Evolutionary conservation across 306 rosid species (phyloP).

Genomic region (barrel medic (Medicago truncatula)): MtrunA17r5.0-ANR NC_053045.1:43471501-43472000

Average conservation of each 20-base stretch:
- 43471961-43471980: constrained; percentile 21
- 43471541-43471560: constrained; percentile 34
- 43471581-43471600: constrained; percentile 24
- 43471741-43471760: not conserved
- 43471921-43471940: constrained; percentile 90
- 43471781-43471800: constrained; percentile 14
- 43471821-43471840: constrained; percentile 36
- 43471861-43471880: constrained; percentile 93
- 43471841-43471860: constrained; percentile 75
- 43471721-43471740: constrained; percentile 25
- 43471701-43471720: constrained; percentile 2
- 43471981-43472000: constrained; percentile 8
- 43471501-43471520: constrained; percentile 96
- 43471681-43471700: constrained; percentile 18
- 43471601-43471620: constrained; percentile 22
- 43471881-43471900: constrained; percentile 89
- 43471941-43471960: constrained; percentile 19
- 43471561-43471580: constrained; percentile 21
- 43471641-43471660: constrained; percentile 10
- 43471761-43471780: not conserved
- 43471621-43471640: constrained; percentile 35
- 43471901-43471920: constrained; percentile 92
- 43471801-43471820: constrained; percentile 28
- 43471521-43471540: constrained; percentile 86
- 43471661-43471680: constrained; percentile 6